Base-by-base conservation (phyloP, 768 basidiomycete genomes). In the Auricularia sp. region DNA sequence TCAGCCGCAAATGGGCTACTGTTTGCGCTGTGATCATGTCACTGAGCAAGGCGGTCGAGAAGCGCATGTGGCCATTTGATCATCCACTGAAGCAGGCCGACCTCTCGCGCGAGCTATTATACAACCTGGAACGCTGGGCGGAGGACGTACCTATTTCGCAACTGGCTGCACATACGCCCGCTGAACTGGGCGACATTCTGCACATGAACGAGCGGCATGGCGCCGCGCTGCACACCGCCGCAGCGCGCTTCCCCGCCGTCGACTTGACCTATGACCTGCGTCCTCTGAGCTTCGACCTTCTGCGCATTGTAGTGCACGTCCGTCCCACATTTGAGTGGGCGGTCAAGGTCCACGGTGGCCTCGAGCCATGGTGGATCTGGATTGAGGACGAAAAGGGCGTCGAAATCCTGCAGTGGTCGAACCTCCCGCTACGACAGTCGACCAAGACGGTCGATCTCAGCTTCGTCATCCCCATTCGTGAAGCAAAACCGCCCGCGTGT, bases 281-380 rank as follows among this genome's bases (percentile, higher is more conserved):
- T 61, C 97, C 97, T 4, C 83, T 98, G 37, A 87, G 87, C 13
- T 80, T 85, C 63, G 92, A 96, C 73, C 82, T 97, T 39, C 83
- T 99, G 39, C 89, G 86, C 71, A 83, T 99, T 42, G 78, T 78
- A 1, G 80, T 92, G 62, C 80, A 77, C 1, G 79, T 94, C 37
- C 75, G 76, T 16, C 84, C 85, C 33, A 75, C 81, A 6, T 99
- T 98, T 75, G 82, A 82, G 14, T 98, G 97, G 96, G 89, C 80
- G 68, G 70, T 77, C 33, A 89, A 84, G 73, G 69, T 87, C 2
- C 94, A 97, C 69, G 90, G 89, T 0, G 78, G 77, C 11, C 77
- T 79, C 1, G 93, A 98, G 73, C 89, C 92, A 1, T 98, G 98
- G 76, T 98, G 92, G 88, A 74, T 99, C 36, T 98, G 97, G 97